Evolutionary conservation across 208 protist species (phyloP).

Genomic region (Leishmania guyanensis): DNA sequence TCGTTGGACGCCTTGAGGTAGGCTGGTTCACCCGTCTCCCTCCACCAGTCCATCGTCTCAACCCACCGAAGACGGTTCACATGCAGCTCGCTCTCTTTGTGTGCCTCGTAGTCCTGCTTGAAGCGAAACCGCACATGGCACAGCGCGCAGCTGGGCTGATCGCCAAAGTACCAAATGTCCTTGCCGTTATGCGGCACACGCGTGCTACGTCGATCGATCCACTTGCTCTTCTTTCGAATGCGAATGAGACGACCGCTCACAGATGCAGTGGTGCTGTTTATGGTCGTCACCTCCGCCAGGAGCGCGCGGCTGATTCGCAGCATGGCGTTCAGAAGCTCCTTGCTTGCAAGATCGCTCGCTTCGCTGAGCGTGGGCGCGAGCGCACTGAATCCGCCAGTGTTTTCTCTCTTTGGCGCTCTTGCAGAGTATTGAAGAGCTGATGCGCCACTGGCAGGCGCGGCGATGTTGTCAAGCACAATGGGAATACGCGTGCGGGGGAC

Average conservation of each 20-base stretch:
- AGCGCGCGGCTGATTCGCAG: conserved; percentile 40
- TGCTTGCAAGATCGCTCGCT: background rate
- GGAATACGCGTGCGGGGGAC: background rate
- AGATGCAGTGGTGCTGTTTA: conserved; percentile 77
- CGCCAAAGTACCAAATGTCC: conserved; percentile 83
- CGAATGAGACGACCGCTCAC: conserved; percentile 82
- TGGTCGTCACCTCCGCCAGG: conserved; percentile 68
- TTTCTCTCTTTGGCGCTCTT: background rate
- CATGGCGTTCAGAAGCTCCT: conserved; percentile 16
- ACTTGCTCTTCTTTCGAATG: conserved; percentile 91
- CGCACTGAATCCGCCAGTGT: background rate
- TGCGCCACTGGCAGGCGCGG: background rate
- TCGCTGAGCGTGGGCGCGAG: background rate
- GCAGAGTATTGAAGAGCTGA: background rate
- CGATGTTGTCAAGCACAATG: background rate
- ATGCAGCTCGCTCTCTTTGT: conserved; percentile 91
- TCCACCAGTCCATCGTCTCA: conserved; percentile 88
- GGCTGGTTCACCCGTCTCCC: conserved; percentile 72
- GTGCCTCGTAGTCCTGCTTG: conserved; percentile 91
- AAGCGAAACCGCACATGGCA: conserved; percentile 90
- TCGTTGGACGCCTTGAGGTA: conserved; percentile 43
- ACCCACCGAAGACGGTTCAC: conserved; percentile 84
- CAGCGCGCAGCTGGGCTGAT: conserved; percentile 87
- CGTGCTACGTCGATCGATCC: conserved; percentile 85
- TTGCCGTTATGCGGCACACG: conserved; percentile 88